A percentile compares a stretch with the other conserved stretches of the same genome.
phyloP scores from a whole-genome alignment of 345 rosid species.

The sweet orange (Citrus sinensis) region DVS_A1.0 CM039165.1:401501-402000 shows the following conservation, averaged over 20 bases:
- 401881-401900: conserved; percentile 61
- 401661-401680: conserved; percentile 40
- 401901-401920: conserved; percentile 40
- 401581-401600: conserved; percentile 53
- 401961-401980: conserved; percentile 26
- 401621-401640: conserved; percentile 95
- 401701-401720: neutral
- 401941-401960: conserved; percentile 24
- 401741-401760: conserved; percentile 20
- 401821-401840: conserved; percentile 34
- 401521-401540: neutral
- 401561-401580: neutral
- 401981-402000: conserved; percentile 20
- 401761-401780: conserved; percentile 23
- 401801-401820: conserved; percentile 24
- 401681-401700: conserved; percentile 26
- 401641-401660: conserved; percentile 77
- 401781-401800: conserved; percentile 13
- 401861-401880: conserved; percentile 63
- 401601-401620: conserved; percentile 93
- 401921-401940: conserved; percentile 25
- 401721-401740: conserved; percentile 13
- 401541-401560: neutral
- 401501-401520: neutral
- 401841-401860: conserved; percentile 47